Conservation (phyloP, 164 flowering plant genomes). For the Chloranthus sessilifolius region DNA sequence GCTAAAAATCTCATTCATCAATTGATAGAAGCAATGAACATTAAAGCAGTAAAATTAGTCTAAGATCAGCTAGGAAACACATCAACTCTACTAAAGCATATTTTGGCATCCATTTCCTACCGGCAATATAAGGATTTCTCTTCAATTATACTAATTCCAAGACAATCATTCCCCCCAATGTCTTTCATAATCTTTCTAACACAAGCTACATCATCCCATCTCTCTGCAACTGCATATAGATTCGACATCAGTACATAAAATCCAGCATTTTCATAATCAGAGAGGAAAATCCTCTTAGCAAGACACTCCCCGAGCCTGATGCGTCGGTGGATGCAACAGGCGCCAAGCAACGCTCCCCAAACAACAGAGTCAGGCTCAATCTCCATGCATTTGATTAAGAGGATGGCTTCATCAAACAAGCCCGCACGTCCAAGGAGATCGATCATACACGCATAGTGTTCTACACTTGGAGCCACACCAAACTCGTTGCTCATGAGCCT, state of each 20-base stretch:
- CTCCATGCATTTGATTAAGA: slow-evolving; percentile 33
- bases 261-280: slow-evolving; percentile 50
- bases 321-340: slow-evolving; percentile 46
- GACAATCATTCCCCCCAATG: neutral
- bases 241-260: slow-evolving; percentile 38
- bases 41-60: too few relatives aligned
- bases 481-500: slow-evolving; percentile 12
- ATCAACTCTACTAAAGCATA: too few relatives aligned
- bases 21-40: too few relatives aligned
- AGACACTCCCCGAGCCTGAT: slow-evolving; percentile 39
- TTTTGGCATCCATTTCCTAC: too few relatives aligned
- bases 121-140: too few relatives aligned
- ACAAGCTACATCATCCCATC: slow-evolving; percentile 16
- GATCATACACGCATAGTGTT: slow-evolving; percentile 62
- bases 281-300: slow-evolving; percentile 29
- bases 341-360: slow-evolving; percentile 49
- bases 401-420: slow-evolving; percentile 48
- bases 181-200: slow-evolving; percentile 10
- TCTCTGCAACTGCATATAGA: slow-evolving; percentile 30
- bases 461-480: slow-evolving; percentile 13
- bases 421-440: slow-evolving; percentile 69
- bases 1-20: too few relatives aligned
- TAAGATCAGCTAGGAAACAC: too few relatives aligned
- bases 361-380: slow-evolving; percentile 37
- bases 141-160: neutral